These are phyloP conservation scores for Termitomyces sp. DNA, from an alignment of 768 basidiomycete genomes.

Conservation along the genomic window DNA sequence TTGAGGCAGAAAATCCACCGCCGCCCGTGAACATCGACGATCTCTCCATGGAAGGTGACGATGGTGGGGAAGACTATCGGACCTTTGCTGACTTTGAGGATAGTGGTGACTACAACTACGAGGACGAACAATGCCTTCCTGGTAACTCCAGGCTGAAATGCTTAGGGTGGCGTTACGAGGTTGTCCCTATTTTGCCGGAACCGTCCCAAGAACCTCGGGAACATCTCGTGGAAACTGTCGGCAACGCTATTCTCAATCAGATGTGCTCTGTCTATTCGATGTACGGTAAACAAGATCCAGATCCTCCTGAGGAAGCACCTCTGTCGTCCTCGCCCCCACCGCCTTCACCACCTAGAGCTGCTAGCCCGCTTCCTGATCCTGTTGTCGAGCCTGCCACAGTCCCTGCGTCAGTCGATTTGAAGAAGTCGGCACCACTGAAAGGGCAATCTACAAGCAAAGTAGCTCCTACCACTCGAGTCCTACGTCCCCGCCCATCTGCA, in stretches of 20 bases:
- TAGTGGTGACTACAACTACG: not conserved
- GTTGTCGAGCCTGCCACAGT: not conserved
- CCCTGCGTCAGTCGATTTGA: not conserved
- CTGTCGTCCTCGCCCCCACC: not conserved
- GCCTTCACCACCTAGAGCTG: not conserved
- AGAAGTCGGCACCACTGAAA: not conserved
- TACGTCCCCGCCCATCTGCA: slow-evolving; percentile 1
- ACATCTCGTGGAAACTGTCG: not conserved
- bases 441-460: not conserved
- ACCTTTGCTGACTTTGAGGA: not conserved
- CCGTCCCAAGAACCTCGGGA: not conserved
- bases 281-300: not conserved
- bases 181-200: not conserved
- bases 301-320: not conserved
- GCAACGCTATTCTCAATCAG: not conserved
- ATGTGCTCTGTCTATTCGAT: not conserved
- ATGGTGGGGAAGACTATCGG: slow-evolving; percentile 1
- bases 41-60: not conserved
- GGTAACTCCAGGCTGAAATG: slow-evolving; percentile 3
- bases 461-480: not conserved
- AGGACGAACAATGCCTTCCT: slow-evolving; percentile 1
- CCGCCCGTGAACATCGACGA: not conserved
- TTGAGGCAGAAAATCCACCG: slow-evolving; percentile 4
- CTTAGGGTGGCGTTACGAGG: slow-evolving; percentile 5
- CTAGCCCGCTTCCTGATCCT: not conserved